Evolutionary conservation across 2,329 filamentous ascomycete species (phyloP), one percentile per base, ranked within the genome.

Genomic region (Knoxdaviesia capensis): DNA sequence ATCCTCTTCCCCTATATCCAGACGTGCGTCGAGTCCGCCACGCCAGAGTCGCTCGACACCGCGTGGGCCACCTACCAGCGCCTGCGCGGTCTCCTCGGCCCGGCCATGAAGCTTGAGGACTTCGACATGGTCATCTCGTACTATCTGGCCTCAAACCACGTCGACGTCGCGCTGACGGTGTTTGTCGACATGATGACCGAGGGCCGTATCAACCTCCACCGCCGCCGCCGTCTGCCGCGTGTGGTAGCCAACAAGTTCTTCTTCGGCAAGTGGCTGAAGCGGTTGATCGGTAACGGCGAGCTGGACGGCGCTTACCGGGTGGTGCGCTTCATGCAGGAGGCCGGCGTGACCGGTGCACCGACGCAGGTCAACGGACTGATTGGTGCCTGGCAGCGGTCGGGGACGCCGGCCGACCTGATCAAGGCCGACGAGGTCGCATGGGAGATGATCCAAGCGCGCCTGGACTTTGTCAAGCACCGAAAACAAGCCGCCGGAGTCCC

Each of bases 101-200:
- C 64, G 29, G 57, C 65, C 1, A 78, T 86, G 60, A 70, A 64
- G 3, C 75, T 87, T 52, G 61, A 74, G 11, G 80, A 92, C 52
- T 92, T 87, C 50, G 85, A 93, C 54, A 63, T 70, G 46, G 68
- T 87, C 34, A 76, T 80, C 39, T 68, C 78, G 20, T 71, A 71
- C 38, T 83, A 93, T 51, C 60, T 94, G 30, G 65, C 75, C 28
- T 68, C 73, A 6, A 71, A 74, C 42, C 66, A 77, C 45, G 65
- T 73, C 5, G 70, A 80, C 45, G 68, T 77, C 45, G 83, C 82
- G 1, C 66, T 88, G 43, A 72, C 74, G 42, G 74, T 84, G 0
- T 93, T 93, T 56, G 82, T 80, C 49, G 84, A 94, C 55, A 92
- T 94, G 85, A 86, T 93, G 75, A 72, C 74, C 44, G 69, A 71